Conservation (phyloP, 2,329 filamentous ascomycete genomes). For the Neonectria coccinea region DNA sequence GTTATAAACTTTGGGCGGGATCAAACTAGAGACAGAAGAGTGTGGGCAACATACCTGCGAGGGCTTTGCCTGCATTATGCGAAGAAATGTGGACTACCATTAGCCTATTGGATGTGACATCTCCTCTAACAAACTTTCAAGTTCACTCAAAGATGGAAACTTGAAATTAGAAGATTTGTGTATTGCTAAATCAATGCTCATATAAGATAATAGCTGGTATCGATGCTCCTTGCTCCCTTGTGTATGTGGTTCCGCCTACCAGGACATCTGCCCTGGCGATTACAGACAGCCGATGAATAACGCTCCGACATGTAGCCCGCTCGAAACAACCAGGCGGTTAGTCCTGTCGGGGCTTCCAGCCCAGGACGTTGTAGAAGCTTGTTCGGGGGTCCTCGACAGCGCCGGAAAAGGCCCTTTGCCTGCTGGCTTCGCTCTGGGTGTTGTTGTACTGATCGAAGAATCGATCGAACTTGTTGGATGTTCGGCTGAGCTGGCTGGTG, state of each 20-base stretch:
- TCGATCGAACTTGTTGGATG: constrained; percentile 41
- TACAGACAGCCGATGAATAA: constrained; percentile 11
- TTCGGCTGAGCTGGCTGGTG: constrained; percentile 33
- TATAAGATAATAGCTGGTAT: constrained; percentile 27
- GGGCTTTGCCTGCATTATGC: too few species aligned
- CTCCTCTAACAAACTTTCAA: too few species aligned
- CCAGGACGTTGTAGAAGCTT: constrained; percentile 43
- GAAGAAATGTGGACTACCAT: too few species aligned
- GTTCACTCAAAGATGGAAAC: neutral
- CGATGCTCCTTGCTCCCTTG: constrained; percentile 27
- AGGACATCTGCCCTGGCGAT: constrained; percentile 1
- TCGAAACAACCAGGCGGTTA: neutral
- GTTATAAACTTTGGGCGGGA: too few species aligned
- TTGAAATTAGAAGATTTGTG: neutral
- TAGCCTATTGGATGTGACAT: too few species aligned
- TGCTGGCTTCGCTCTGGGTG: constrained; percentile 34
- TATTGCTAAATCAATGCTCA: constrained; percentile 15
- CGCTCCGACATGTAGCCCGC: constrained; percentile 11
- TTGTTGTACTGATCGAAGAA: constrained; percentile 44
- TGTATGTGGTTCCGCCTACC: constrained; percentile 21
- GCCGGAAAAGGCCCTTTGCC: constrained; percentile 38
- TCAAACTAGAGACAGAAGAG: too few species aligned
- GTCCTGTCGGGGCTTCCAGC: constrained; percentile 31
- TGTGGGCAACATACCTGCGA: too few species aligned
- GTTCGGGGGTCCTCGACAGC: constrained; percentile 42